Base-by-base conservation (phyloP, 805 yeast genomes). In the Dipodascopsis uninucleata region DNA sequence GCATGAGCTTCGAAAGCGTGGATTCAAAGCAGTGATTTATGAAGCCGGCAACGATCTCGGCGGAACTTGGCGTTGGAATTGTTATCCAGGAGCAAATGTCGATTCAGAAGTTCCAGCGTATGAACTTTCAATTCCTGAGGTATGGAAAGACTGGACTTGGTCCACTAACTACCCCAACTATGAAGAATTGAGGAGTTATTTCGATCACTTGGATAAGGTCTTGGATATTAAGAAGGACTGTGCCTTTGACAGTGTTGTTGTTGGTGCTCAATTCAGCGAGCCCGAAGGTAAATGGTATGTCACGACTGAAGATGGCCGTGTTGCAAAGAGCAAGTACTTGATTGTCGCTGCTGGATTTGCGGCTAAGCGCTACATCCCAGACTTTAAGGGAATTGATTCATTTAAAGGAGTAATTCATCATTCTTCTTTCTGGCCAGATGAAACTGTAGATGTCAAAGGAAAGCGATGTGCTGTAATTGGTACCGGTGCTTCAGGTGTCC, bases 401-500 rank as follows among this genome's bases (percentile, higher is more conserved):
- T 60, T 56, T 41, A 53, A 60, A 37, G 64, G 64, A 8, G 39
- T 31, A 17, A 45, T 47, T 14, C 45, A 54, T 39, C 63, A 60
- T 41, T 50, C 63, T n/a, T 41, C 46, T 9, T 48, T 47, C 31
- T 60, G 64, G 64, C 65, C 66, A 28, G 51, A 52, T 16, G 32
- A 41, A 10, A 55, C 49, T 3, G 42, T 53, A 17, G 59, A 55
- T 28, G 20, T 59, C 33, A 31, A 36, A 12, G 61, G 58, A 9
- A 50, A 53, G 32, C 31, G 43, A 14, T 45, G 53, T 28, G 63
- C 55, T n/a, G 47, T 59, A n/a, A 55, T 59, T 28, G 63, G 67
- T 2, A 62, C 60, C 17, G 67, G 67, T 14, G 54, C 67, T 7
- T 50, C 64, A 7, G 67, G 67, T 3, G 62, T 59, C 6, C 62